Evolutionary conservation across 2,329 filamentous ascomycete genomes (phyloP).

Genomic region (Stachybotrys echinatus): DNA sequence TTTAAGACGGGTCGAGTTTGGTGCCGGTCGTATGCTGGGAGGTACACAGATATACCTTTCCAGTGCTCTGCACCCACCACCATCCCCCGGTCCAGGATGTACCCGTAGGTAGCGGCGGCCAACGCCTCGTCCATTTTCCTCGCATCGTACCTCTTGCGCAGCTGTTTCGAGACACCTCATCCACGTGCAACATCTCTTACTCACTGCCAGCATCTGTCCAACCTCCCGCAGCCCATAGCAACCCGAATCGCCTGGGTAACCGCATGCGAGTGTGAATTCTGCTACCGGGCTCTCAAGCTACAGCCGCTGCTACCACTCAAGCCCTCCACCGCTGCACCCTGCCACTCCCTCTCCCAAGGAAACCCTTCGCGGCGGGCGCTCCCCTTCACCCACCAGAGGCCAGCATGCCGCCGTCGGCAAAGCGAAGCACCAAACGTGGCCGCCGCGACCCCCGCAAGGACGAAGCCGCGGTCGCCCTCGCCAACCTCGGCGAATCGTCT

Average conservation of each 20-base stretch:
- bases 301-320: no score
- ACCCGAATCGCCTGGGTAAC: background rate
- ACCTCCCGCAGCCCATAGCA: background rate
- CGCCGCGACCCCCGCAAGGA: conserved; percentile 34
- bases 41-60: no score
- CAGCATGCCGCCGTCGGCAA: conserved; percentile 31
- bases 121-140: background rate
- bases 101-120: background rate
- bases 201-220: background rate
- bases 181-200: background rate
- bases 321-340: background rate
- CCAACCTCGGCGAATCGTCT: conserved; percentile 47
- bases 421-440: conserved; percentile 26
- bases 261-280: no score
- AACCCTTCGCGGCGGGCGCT: background rate
- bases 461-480: conserved; percentile 23
- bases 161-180: background rate
- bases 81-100: no score
- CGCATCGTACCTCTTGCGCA: background rate
- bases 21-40: no score
- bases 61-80: no score
- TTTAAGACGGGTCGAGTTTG: no score
- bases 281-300: no score
- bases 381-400: background rate
- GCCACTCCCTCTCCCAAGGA: background rate